These are phyloP conservation scores for Aspergillus nidulans DNA, from an alignment of 495 filamentous ascomycete genomes.

Conservation along the genomic window DNA sequence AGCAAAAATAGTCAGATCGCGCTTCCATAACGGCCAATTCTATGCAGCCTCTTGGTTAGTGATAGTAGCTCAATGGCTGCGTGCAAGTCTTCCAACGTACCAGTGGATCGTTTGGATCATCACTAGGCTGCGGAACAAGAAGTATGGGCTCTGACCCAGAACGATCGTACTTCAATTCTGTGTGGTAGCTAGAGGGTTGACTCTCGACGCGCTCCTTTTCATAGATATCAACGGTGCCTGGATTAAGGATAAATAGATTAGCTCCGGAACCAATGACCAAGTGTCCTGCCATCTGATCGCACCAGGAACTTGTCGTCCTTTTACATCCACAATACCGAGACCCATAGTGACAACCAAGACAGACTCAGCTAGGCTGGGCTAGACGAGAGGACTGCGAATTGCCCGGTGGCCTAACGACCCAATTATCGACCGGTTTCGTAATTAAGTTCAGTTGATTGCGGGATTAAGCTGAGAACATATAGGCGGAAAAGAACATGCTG, in stretches of 20 bases:
- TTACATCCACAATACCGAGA: conserved; percentile 73
- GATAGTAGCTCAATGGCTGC: background rate
- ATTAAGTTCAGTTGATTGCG: background rate
- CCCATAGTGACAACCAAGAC: conserved; percentile 53
- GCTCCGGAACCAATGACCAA: background rate
- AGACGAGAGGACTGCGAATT: background rate
- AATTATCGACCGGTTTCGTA: background rate
- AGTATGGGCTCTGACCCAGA: conserved; percentile 64
- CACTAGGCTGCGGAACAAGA: conserved; percentile 73
- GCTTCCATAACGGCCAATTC: conserved; percentile 90
- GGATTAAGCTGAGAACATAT: background rate
- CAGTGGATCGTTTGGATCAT: conserved; percentile 76
- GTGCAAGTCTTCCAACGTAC: conserved; percentile 30
- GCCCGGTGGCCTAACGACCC: background rate
- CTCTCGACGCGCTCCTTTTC: conserved; percentile 48
- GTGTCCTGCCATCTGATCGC: conserved; percentile 8
- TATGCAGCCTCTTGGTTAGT: conserved; percentile 30
- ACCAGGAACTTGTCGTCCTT: conserved; percentile 70
- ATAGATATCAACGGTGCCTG: conserved; percentile 63
- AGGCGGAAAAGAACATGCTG: background rate
- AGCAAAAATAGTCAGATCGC: conserved; percentile 72
- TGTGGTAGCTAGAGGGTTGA: conserved; percentile 23
- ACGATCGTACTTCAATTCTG: conserved; percentile 66
- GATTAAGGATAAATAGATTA: background rate
- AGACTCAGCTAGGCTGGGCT: background rate